Evolutionary conservation across 1,284 basidiomycete genomes (phyloP).

Genomic region (Ganoderma leucocontextum): DNA sequence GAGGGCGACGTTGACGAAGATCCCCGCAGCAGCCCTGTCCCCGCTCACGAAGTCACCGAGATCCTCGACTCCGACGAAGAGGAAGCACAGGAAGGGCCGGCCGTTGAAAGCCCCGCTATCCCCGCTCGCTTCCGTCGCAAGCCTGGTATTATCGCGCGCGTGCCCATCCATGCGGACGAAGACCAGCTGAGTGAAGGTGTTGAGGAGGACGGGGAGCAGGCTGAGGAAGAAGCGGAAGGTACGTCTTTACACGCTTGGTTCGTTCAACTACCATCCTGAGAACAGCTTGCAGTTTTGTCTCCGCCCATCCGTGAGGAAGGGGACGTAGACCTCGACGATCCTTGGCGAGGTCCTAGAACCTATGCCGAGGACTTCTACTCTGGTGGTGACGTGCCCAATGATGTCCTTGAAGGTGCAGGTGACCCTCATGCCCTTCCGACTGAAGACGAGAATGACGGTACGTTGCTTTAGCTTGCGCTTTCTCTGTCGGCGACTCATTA

Average conservation of each 20-base stretch:
- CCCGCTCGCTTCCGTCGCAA: conserved; percentile 29
- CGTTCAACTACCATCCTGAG: neutral
- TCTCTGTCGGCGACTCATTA: neutral
- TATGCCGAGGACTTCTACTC: conserved; percentile 59
- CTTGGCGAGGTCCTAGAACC: conserved; percentile 54
- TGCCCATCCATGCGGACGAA: conserved; percentile 7
- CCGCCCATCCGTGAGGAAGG: conserved; percentile 24
- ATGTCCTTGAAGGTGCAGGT: conserved; percentile 10
- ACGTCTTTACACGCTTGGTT: neutral
- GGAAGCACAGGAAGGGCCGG: conserved; percentile 18
- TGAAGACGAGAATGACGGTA: conserved; percentile 29
- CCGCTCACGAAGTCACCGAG: conserved; percentile 24
- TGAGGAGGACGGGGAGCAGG: conserved; percentile 23
- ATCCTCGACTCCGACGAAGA: conserved; percentile 34
- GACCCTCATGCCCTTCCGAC: conserved; percentile 22
- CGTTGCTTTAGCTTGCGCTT: too few relatives aligned
- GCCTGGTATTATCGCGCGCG: conserved; percentile 9
- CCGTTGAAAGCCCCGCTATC: conserved; percentile 9
- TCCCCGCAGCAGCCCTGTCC: conserved; percentile 17
- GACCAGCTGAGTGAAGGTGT: conserved; percentile 6
- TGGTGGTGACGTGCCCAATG: conserved; percentile 37
- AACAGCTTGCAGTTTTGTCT: conserved; percentile 17
- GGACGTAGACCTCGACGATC: conserved; percentile 46
- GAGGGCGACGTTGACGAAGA: conserved; percentile 28
- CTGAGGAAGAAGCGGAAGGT: conserved; percentile 37